Evolutionary conservation across 306 rosid genomes (phyloP), one percentile per base, ranked within the genome.

Genomic region (Astragalus membranaceus): DNA sequence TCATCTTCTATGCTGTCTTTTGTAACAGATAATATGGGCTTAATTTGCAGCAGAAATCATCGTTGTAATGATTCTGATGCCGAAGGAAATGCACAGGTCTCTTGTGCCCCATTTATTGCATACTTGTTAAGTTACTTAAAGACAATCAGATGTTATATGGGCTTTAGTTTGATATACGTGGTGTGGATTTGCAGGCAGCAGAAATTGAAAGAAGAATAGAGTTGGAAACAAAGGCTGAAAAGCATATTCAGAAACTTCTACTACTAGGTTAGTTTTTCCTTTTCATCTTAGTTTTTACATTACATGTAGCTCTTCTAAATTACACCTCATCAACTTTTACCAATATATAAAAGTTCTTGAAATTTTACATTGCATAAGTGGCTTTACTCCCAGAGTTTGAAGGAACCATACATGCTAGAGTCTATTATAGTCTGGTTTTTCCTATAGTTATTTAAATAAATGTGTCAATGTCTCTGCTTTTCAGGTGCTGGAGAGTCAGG

Each of bases 401-500:
- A 32, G 64, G 26, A 65, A 65, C 48, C 69, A 63, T 64, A 10
- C 33, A 48, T 57, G 43, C 49, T 6, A 49, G 39, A 15, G n/a
- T 66, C 15, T 10, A n/a, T 23, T 50, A 32, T 37, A 29, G 59
- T 52, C 53, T 58, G 2, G 6, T 29, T 35, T 23, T 14, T 43
- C 59, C 10, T 41, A 50, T 26, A n/a, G 37, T 75, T n/a, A n/a
- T n/a, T n/a, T n/a, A n/a, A n/a, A n/a, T n/a, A n/a, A n/a, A n/a
- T n/a, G n/a, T n/a, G n/a, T 26, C 60, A 16, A 39, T 47, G 47
- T 57, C 56, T 60, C 57, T 55, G 41, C 75, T 65, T 55, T 77
- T 64, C n/a, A 92, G 96, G 96, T 82, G 89, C 93, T 50, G 98
- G 98, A 55, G 98, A 92, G 77, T 92, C 96, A 0, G 97, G 97